Evolutionary conservation across 305 asterid genomes (phyloP).

Genomic region (Solanum hybrid): DNA sequence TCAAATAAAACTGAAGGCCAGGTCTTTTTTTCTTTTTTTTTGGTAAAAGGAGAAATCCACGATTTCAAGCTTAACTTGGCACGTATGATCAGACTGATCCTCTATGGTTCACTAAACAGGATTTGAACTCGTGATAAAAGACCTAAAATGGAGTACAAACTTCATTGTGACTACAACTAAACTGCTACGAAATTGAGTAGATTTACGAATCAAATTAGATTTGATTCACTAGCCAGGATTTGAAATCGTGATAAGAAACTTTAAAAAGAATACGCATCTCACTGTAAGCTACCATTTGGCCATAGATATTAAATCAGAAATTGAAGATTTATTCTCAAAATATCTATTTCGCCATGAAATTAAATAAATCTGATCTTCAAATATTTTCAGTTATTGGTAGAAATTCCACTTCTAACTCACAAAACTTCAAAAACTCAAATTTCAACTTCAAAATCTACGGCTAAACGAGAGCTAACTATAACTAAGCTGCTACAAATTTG

Average conservation of each 20-base stretch:
- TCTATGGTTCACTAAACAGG: background rate
- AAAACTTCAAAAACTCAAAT: background rate
- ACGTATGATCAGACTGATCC: background rate
- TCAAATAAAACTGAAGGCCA: background rate
- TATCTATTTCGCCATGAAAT: background rate
- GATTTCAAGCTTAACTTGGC: background rate
- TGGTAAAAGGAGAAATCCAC: background rate
- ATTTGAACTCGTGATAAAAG: background rate
- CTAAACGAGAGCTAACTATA: background rate
- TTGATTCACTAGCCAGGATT: background rate
- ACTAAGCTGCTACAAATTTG: background rate
- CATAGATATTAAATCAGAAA: background rate
- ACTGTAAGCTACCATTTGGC: background rate
- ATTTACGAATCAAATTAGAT: background rate
- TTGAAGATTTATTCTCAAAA: background rate
- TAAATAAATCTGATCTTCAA: background rate
- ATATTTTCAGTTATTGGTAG: background rate
- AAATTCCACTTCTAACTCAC: background rate
- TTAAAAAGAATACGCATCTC: background rate
- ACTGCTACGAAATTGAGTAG: background rate
- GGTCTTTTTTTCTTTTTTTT: background rate
- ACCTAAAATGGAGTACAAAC: background rate
- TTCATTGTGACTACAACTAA: background rate
- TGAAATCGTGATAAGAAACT: background rate
- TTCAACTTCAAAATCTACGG: background rate